Evolutionary conservation across 306 rosid genomes (phyloP).

Genomic region (Cicer cuneatum): DNA sequence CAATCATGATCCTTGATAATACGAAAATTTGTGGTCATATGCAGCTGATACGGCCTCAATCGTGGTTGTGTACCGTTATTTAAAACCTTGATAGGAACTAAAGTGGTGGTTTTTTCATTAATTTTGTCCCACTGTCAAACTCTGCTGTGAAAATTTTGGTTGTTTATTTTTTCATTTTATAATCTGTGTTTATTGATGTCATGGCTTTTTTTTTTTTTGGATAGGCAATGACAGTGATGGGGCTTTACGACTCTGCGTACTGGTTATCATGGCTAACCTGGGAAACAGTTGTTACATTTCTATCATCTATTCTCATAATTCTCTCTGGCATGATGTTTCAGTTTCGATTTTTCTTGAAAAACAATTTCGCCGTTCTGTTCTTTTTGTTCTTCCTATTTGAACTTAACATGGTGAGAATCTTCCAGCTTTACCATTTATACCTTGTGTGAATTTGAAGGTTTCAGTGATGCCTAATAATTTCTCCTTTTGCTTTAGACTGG

Average conservation of each 20-base stretch:
- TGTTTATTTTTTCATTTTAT: neutral
- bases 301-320: conserved; percentile 80
- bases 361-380: conserved; percentile 64
- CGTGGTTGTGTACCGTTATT: too few relatives aligned
- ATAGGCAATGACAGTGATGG: conserved; percentile 95
- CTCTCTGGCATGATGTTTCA: conserved; percentile 90
- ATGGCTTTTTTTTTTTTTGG: conserved; percentile 38
- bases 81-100: conserved; percentile 6
- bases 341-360: conserved; percentile 76
- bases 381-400: conserved; percentile 85
- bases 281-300: conserved; percentile 68
- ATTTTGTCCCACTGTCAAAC: neutral
- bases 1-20: neutral
- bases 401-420: conserved; percentile 76
- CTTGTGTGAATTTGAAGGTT: neutral
- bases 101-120: neutral
- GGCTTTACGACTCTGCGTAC: conserved; percentile 87
- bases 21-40: neutral
- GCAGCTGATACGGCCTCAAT: neutral
- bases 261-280: conserved; percentile 93
- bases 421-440: conserved; percentile 3
- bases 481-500: conserved; percentile 63
- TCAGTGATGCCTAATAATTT: conserved; percentile 1
- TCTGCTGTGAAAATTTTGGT: neutral
- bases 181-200: neutral